A percentile compares a stretch with the other conserved stretches of the same genome.
Conservation (phyloP, 371 early-diverging fungal genomes). For the Mortierella sp. region DNA sequence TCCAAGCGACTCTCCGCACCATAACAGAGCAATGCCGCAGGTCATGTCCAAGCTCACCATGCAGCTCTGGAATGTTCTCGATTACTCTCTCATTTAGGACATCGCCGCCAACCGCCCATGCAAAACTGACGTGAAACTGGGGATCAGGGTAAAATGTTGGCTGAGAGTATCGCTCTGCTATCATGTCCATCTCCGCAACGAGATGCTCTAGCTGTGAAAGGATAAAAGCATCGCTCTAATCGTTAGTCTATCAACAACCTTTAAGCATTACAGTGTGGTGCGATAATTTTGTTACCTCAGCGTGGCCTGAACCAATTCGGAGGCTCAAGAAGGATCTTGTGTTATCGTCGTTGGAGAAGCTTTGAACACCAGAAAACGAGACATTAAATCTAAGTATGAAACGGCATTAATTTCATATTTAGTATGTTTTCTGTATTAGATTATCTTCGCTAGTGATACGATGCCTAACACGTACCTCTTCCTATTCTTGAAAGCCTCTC, state of each 20-base stretch:
- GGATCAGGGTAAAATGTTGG: slow-evolving; percentile 45
- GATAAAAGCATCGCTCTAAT: background rate
- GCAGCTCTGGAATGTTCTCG: slow-evolving; percentile 15
- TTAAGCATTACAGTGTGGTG: background rate
- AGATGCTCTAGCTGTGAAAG: slow-evolving; percentile 22
- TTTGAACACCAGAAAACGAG: slow-evolving; percentile 43
- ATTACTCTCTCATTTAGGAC: slow-evolving; percentile 13
- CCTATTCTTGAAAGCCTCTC: slow-evolving; percentile 28
- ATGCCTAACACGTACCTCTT: slow-evolving; percentile 37
- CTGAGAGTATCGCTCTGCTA: slow-evolving; percentile 32
- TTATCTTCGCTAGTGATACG: too few species aligned
- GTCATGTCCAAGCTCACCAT: slow-evolving; percentile 27
- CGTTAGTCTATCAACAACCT: background rate
- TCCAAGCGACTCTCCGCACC: slow-evolving; percentile 36
- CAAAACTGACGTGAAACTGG: slow-evolving; percentile 52
- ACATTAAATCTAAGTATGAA: slow-evolving; percentile 23
- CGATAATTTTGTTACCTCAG: slow-evolving; percentile 20
- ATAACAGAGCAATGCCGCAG: slow-evolving; percentile 29
- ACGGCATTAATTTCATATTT: too few species aligned
- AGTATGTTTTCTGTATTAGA: too few species aligned
- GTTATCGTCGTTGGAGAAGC: slow-evolving; percentile 46
- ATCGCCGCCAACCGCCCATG: slow-evolving; percentile 48
- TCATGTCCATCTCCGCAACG: slow-evolving; percentile 42
- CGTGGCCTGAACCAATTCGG: slow-evolving; percentile 47
- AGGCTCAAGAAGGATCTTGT: slow-evolving; percentile 49